Base-by-base conservation (phyloP, 163 green algal genomes). In the Chlamydomonas reinhardtii region DNA sequence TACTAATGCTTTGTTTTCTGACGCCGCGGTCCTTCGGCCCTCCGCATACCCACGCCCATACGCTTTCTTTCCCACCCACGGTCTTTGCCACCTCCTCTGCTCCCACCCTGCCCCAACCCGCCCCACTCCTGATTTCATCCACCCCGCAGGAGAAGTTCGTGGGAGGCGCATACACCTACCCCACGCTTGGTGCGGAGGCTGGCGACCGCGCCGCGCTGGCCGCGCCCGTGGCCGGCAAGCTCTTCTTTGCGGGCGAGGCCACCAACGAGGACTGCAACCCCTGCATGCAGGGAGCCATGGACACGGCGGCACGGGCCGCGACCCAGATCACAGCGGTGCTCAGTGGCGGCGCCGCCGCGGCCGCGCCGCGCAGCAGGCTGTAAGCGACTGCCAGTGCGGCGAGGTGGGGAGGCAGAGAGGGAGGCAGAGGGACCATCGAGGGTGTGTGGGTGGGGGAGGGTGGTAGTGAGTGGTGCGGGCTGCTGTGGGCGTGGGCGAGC, bases 221-320 rank as follows among this genome's bases (percentile, higher is more conserved):
- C 9, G 87, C 84, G 20, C 92, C 94, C 2, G 76, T 96, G 56
- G 81, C 75, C 0, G 83, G 87, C 34, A 83, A 83, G 19, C 14
- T 97, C 12, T 97, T 97, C 89, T 97, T 96, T 73, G 94, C 94
- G 35, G 94, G 94, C 16, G 78, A 97, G 88, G 93, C 93, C 2
- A 94, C 89, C 8, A 94, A 98, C 78, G 65, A 89, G 20, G 84
- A 86, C 0, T 89, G 97, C 52, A 97, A 97, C 87, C 95, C 95
- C 1, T 97, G 95, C 88, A 89, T 97, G 56, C 73, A 88, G 52
- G 84, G 84, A 27, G 89, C 89, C 34, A 90, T 97, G 85, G 92
- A 98, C 79, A 98, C 93, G 29, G 95, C 94, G 2, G 66, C 92
- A 86, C 86, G 92, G 11, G 95, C 95, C 32, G 94, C 95, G 29